A percentile compares a stretch with the other conserved stretches of the same genome.
Evolutionary conservation across 192 early-diverging fungal genomes (phyloP).

Genomic region (Entomortierella chlamydospora): DNA sequence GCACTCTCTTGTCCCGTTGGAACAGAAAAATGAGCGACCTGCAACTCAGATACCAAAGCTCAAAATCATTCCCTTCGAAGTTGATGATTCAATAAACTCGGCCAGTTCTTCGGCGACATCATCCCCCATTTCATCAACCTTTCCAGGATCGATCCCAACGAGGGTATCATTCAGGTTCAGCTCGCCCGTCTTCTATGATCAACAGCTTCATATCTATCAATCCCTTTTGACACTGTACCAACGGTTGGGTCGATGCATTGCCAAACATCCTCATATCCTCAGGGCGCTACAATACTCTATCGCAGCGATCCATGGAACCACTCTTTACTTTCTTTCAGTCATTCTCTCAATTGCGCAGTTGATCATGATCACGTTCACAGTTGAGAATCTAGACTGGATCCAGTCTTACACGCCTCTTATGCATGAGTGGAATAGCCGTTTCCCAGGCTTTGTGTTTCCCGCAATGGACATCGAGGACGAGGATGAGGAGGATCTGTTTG

Average conservation of each 20-base stretch:
- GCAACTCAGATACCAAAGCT: too few relatives aligned
- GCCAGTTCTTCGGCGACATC: slow-evolving; percentile 11
- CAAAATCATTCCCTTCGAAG: too few relatives aligned
- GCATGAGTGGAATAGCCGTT: slow-evolving; percentile 41
- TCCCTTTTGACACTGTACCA: slow-evolving; percentile 21
- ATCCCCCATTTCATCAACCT: slow-evolving; percentile 20
- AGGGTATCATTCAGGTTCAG: slow-evolving; percentile 38
- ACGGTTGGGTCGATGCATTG: slow-evolving; percentile 11
- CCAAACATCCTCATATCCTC: slow-evolving; percentile 25
- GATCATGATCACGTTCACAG: slow-evolving; percentile 37
- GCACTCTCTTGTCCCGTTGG: too few relatives aligned
- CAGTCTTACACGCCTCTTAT: slow-evolving; percentile 41
- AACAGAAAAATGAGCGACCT: too few relatives aligned
- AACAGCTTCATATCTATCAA: slow-evolving; percentile 42
- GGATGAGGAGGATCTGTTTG: background rate
- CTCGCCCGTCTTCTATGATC: slow-evolving; percentile 46
- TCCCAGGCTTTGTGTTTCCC: slow-evolving; percentile 52
- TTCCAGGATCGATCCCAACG: background rate
- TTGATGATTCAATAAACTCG: background rate
- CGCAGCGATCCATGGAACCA: slow-evolving; percentile 29
- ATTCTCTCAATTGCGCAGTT: slow-evolving; percentile 41
- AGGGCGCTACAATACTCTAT: slow-evolving; percentile 41
- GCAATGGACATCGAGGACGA: slow-evolving; percentile 36
- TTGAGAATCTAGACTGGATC: slow-evolving; percentile 51
- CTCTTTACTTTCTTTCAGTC: slow-evolving; percentile 37